phyloP scores from a whole-genome alignment of 2,329 filamentous ascomycete genomes.

The Dissoconium aciculare region DNA sequence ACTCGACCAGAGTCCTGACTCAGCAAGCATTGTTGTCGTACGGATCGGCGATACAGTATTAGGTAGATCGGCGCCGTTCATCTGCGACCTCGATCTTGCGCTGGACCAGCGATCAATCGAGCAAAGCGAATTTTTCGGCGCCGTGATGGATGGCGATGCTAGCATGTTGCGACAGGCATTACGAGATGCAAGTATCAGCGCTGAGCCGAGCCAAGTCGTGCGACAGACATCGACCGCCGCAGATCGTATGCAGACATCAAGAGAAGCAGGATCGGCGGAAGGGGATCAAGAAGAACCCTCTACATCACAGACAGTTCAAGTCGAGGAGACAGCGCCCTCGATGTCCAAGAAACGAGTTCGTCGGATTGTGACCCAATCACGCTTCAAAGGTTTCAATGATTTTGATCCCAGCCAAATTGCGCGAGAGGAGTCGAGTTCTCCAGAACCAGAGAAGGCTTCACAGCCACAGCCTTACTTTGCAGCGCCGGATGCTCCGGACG shows the following conservation, averaged over 20 bases:
- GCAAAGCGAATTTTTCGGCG: slow-evolving; percentile 83
- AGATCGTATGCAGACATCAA: background rate
- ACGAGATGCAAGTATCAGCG: slow-evolving; percentile 28
- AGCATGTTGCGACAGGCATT: slow-evolving; percentile 55
- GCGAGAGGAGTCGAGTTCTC: slow-evolving; percentile 11
- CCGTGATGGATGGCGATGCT: slow-evolving; percentile 69
- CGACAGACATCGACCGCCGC: background rate
- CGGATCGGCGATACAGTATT: slow-evolving; percentile 47
- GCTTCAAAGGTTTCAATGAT: slow-evolving; percentile 45
- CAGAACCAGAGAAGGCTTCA: slow-evolving; percentile 10
- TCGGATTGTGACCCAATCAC: slow-evolving; percentile 24
- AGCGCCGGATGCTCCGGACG: background rate
- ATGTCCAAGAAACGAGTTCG: slow-evolving; percentile 11
- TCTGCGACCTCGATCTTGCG: slow-evolving; percentile 43
- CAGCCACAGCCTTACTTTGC: background rate
- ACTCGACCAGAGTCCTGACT: slow-evolving; percentile 18
- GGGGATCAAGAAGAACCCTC: slow-evolving; percentile 1
- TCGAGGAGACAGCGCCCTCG: slow-evolving; percentile 3
- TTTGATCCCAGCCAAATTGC: slow-evolving; percentile 22
- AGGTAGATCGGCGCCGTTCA: slow-evolving; percentile 9
- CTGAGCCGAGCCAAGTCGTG: background rate
- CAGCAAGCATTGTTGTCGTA: slow-evolving; percentile 58
- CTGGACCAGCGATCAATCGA: slow-evolving; percentile 72
- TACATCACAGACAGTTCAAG: background rate
- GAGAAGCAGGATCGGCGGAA: too few relatives aligned